Evolutionary conservation across 305 asterid species (phyloP), one percentile per base, ranked within the genome.

Genomic region (Rubia peregrina): DNA sequence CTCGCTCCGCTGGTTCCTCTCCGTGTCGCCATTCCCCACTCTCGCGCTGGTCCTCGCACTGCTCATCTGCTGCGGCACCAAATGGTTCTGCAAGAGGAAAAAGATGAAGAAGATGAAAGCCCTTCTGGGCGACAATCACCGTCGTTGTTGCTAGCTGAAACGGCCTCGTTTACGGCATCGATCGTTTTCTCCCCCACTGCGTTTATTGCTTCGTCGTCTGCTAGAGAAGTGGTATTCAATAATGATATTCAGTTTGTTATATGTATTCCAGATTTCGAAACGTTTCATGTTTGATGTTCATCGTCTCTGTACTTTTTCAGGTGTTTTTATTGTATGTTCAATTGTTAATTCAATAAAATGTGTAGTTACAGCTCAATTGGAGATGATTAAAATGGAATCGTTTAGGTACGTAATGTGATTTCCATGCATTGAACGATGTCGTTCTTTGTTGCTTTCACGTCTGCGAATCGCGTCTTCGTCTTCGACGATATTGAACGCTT

Each of bases 61-160:
- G 38, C 36, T 65, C n/a, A 6, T 65, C 14, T 41, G 69, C 21
- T 65, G 69, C 4, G 55, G 69, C 33, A n/a, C 53, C 36, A 41
- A 41, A 12, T 65, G 69, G 69, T 49, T 65, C 55, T 65, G 22
- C 55, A 65, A 65, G 26, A 10, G 38, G 33, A 38, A 22, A 21
- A 65, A 44, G 26, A 26, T 48, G 55, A 42, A 41, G 38, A 43
- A 17, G n/a, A 42, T 42, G 38, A 65, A 65, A 42, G 36, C 46
- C 38, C 44, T 65, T 48, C 55, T 65, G 4, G 46, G 16, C 3
- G 24, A 6, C 21, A 9, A 3, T 16, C 14, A 14, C 1, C 38
- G 9, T 21, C 44, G 42, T 38, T 57, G 63, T 30, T 61, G 66
- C 22, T 61, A 56, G 65, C 10, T 16, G 7, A 2, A 17, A 5